These are phyloP conservation scores for Vitrella brassicaformis DNA, from an alignment of 73 alveolate species.

Conservation along the genomic window DNA sequence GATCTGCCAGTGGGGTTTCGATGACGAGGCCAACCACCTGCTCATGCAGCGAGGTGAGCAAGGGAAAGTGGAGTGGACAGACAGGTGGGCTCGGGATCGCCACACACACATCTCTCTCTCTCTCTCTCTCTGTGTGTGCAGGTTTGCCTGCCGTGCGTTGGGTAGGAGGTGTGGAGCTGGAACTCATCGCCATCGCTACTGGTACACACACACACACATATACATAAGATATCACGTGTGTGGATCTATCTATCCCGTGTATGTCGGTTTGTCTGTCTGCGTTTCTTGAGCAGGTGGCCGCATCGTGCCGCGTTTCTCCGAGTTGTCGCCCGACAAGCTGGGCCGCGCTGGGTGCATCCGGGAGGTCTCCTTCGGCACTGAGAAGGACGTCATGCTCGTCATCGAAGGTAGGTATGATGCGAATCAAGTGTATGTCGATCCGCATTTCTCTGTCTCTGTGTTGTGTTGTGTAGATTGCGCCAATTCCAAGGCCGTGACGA, in stretches of 20 bases:
- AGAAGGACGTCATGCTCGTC: constrained; percentile 84
- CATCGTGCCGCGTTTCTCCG: constrained; percentile 61
- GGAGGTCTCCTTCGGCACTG: constrained; percentile 89
- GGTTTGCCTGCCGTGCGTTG: constrained; percentile 67
- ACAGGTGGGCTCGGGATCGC: too few species aligned
- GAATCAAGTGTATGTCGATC: not conserved
- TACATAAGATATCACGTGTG: too few species aligned
- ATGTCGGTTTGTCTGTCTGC: too few species aligned
- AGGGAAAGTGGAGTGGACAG: too few species aligned
- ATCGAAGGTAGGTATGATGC: constrained; percentile 46
- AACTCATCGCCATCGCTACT: constrained; percentile 97
- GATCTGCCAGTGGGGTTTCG: constrained; percentile 96
- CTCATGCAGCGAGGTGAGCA: too few species aligned
- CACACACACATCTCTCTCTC: too few species aligned
- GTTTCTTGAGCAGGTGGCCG: too few species aligned
- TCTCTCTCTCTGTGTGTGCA: constrained; percentile 12
- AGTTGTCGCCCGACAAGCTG: constrained; percentile 79
- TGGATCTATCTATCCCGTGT: too few species aligned
- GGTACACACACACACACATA: too few species aligned
- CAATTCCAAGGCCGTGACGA: constrained; percentile 70
- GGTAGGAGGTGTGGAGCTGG: constrained; percentile 98
- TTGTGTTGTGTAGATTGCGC: constrained; percentile 45
- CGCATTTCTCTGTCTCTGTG: not conserved
- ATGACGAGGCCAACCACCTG: constrained; percentile 73
- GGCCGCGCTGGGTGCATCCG: constrained; percentile 83